Evolutionary conservation across 768 basidiomycete genomes (phyloP).

Genomic region (Russula abietina): DNA sequence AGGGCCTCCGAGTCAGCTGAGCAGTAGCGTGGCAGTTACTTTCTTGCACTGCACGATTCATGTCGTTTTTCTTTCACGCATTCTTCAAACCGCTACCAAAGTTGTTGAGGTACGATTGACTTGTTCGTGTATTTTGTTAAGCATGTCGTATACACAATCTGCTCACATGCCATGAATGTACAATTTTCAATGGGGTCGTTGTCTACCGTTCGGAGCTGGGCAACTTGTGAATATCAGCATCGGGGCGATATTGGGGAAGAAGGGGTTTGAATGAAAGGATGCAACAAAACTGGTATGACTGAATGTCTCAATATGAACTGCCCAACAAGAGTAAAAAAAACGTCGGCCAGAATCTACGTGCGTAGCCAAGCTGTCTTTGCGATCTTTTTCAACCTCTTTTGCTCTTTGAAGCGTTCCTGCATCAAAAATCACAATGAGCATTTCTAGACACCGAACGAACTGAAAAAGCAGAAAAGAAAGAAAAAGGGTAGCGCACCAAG

Average conservation of each 20-base stretch:
- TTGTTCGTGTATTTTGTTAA: background rate
- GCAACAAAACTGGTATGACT: slow-evolving; percentile 12
- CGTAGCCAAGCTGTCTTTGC: slow-evolving; percentile 87
- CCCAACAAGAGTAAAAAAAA: slow-evolving; percentile 1
- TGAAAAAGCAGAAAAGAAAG: background rate
- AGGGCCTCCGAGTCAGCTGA: slow-evolving; percentile 14
- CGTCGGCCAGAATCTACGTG: slow-evolving; percentile 36
- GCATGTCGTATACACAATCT: slow-evolving; percentile 12
- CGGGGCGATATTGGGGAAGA: background rate
- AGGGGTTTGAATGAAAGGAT: background rate
- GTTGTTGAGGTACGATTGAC: slow-evolving; percentile 10
- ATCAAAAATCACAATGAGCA: slow-evolving; percentile 7
- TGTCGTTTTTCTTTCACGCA: background rate
- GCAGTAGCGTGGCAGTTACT: slow-evolving; percentile 4
- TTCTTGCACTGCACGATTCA: background rate
- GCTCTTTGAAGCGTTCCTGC: slow-evolving; percentile 79
- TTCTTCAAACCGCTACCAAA: slow-evolving; percentile 5
- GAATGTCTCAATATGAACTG: slow-evolving; percentile 1
- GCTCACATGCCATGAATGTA: slow-evolving; percentile 2
- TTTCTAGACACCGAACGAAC: slow-evolving; percentile 4
- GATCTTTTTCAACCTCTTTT: slow-evolving; percentile 75
- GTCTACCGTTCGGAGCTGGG: slow-evolving; percentile 8
- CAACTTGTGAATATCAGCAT: background rate
- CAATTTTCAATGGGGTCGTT: background rate
- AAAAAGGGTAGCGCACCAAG: slow-evolving; percentile 47